A percentile compares a stretch with the other conserved stretches of the same genome.
Evolutionary conservation across 2,329 filamentous ascomycete genomes (phyloP).

Genomic region (Emmonsiellopsis sp.): DNA sequence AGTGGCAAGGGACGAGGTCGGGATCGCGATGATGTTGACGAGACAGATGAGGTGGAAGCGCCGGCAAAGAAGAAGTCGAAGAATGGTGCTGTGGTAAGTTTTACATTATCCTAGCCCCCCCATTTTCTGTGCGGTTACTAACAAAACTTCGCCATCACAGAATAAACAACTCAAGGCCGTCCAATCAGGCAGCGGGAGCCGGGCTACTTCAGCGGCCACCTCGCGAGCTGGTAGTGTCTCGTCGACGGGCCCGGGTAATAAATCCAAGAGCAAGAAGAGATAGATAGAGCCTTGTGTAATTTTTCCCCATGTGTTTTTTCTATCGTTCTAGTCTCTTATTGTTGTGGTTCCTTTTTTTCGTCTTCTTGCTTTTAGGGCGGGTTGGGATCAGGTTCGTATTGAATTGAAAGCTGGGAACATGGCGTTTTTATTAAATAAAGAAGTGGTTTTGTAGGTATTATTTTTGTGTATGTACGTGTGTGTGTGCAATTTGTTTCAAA

Average conservation of each 20-base stretch:
- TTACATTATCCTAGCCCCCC: not conserved
- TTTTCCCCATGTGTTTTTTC: no score
- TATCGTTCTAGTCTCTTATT: no score
- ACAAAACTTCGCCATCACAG: slow-evolving; percentile 40
- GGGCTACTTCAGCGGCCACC: slow-evolving; percentile 64
- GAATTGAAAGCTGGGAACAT: no score
- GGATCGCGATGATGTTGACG: slow-evolving; percentile 63
- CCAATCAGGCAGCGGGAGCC: slow-evolving; percentile 61
- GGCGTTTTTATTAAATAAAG: no score
- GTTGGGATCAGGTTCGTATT: no score
- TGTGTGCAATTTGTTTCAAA: no score
- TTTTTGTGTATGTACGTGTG: no score
- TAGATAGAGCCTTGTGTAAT: slow-evolving; percentile 18
- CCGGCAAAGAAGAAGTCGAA: slow-evolving; percentile 95
- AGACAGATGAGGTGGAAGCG: slow-evolving; percentile 68
- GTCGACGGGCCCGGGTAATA: slow-evolving; percentile 51
- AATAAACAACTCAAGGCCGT: slow-evolving; percentile 89
- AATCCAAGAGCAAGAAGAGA: slow-evolving; percentile 42
- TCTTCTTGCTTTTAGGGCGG: no score
- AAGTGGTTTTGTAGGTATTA: no score
- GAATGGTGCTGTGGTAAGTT: slow-evolving; percentile 73
- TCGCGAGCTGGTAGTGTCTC: slow-evolving; percentile 84
- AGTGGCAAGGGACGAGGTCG: slow-evolving; percentile 54
- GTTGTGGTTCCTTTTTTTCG: no score
- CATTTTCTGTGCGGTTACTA: slow-evolving; percentile 5